Percentiles rank a stretch among this genome's conserved stretches.
Evolutionary conservation across 768 basidiomycete species (phyloP).

Genomic region (Phylloporus arenicola): DNA sequence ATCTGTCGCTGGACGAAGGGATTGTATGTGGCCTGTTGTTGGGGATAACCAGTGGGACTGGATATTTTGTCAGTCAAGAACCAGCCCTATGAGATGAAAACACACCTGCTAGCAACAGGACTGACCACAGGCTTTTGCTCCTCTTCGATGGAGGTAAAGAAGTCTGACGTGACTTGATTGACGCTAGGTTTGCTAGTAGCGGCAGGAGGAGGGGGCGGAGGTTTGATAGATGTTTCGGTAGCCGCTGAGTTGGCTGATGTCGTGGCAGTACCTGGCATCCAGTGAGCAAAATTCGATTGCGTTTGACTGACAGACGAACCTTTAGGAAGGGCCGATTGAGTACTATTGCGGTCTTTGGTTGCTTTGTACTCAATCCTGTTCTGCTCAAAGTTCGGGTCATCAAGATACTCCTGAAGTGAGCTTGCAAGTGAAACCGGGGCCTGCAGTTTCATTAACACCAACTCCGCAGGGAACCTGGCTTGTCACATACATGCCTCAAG

Average conservation of each 20-base stretch:
- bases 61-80: slow-evolving; percentile 9
- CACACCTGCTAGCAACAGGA: slow-evolving; percentile 51
- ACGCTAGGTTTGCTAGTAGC: slow-evolving; percentile 31
- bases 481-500: slow-evolving; percentile 69
- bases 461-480: background rate
- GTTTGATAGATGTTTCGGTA: slow-evolving; percentile 17
- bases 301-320: slow-evolving; percentile 8
- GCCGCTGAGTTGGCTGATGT: slow-evolving; percentile 19
- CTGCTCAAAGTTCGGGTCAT: slow-evolving; percentile 95
- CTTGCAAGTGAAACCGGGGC: slow-evolving; percentile 93
- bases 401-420: slow-evolving; percentile 90
- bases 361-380: slow-evolving; percentile 89
- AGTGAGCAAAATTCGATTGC: background rate
- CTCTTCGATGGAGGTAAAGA: slow-evolving; percentile 85
- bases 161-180: slow-evolving; percentile 63
- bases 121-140: slow-evolving; percentile 72
- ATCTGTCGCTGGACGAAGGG: slow-evolving; percentile 69
- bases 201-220: slow-evolving; percentile 22
- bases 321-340: slow-evolving; percentile 7
- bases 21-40: slow-evolving; percentile 59
- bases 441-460: slow-evolving; percentile 35
- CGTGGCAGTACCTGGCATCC: slow-evolving; percentile 11
- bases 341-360: slow-evolving; percentile 33
- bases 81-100: background rate
- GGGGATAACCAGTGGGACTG: slow-evolving; percentile 51